phyloP scores from a whole-genome alignment of 2,329 filamentous ascomycete genomes.

The Aspergillus bombycis region DNA sequence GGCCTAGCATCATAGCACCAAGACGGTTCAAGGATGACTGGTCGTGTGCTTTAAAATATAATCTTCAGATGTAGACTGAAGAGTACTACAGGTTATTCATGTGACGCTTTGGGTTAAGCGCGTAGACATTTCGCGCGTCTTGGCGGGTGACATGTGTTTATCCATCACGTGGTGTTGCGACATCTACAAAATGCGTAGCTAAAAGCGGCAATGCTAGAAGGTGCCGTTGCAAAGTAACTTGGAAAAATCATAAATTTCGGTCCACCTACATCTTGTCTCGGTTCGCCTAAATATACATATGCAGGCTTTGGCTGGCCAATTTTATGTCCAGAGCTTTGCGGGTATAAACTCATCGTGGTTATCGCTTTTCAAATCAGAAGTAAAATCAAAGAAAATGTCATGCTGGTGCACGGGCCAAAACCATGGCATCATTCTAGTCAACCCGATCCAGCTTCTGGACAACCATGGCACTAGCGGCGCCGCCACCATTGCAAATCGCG shows the following conservation, averaged over 20 bases:
- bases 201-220: background rate
- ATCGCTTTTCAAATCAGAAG: background rate
- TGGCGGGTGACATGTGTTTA: background rate
- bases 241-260: background rate
- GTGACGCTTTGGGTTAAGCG: constrained; percentile 2
- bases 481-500: constrained; percentile 95
- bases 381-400: background rate
- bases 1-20: constrained; percentile 21
- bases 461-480: constrained; percentile 86
- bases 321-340: background rate
- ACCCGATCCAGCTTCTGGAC: constrained; percentile 75
- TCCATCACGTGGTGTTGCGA: background rate
- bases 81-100: background rate
- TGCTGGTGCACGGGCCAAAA: background rate
- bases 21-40: background rate
- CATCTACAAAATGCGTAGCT: background rate
- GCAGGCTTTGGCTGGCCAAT: background rate
- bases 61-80: background rate
- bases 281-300: background rate
- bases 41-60: background rate
- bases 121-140: background rate
- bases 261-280: background rate
- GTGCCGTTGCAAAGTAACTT: background rate
- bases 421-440: constrained; percentile 29
- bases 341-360: background rate